Base-by-base conservation (phyloP, 2,329 filamentous ascomycete species). In the Metarhizium sp. region DNA sequence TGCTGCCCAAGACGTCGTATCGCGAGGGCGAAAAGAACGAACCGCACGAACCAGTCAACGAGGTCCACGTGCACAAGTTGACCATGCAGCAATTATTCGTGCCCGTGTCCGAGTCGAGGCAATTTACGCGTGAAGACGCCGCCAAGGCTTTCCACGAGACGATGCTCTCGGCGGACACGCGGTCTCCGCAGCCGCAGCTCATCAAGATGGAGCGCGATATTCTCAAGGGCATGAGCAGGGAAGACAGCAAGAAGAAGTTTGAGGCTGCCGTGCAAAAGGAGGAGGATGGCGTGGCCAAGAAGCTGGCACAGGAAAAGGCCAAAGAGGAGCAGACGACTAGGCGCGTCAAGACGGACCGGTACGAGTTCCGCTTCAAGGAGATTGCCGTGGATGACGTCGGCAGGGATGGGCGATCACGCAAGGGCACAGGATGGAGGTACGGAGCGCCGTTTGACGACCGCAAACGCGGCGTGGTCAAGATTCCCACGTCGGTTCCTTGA, bases 1-100 rank as follows among this genome's bases (percentile, higher is more conserved):
- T 96, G 91, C 75, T 97, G 5, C 91, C 90, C 2, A 79, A 78
- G 54, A 88, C 83, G n/a, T 73, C 73, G 67, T 85, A 66, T 70
- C 78, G 58, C 76, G 77, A 54, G 66, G 76, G 62, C 66, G 77
- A 63, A 73, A 81, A 73, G 70, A 67, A 69, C 4, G 30, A 51
- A 18, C 71, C 75, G 0, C 80, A 82, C 62, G 81, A 87, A 69
- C 74, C 80, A 25, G 80, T 86, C 68, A 86, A 85, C 67, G 83
- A 86, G 67, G 71, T 86, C 20, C 77, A 82, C 62, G 76, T 83
- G n/a, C 83, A 86, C 69, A 75, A 75, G 51, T 72, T 76, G 62
- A 84, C 83, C 7, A 77, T 77, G 70, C 79, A 83, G 67, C 83
- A 86, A 69, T 72, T 86, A n/a, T 86, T 85, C 63, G 73, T 81